Percentiles rank a stretch among this genome's conserved stretches.
phyloP scores from a whole-genome alignment of 1,139 yeast genomes.

The Blastobotrys indianensis region DNA sequence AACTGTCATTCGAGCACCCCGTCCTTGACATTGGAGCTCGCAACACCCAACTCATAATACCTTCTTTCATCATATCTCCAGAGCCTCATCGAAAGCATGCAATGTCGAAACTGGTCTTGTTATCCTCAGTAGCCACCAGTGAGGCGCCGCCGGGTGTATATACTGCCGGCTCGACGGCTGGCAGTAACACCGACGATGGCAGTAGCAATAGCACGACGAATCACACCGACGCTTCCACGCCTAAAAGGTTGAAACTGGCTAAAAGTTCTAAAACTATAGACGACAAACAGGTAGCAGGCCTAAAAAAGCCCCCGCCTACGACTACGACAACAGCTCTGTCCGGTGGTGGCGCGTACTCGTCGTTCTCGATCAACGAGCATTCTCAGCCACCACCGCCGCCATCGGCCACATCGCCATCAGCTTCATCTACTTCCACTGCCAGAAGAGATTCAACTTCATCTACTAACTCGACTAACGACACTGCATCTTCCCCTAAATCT shows the following conservation, averaged over 20 bases:
- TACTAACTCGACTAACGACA: neutral
- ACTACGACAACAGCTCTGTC: slow-evolving; percentile 3
- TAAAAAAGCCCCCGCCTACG: neutral
- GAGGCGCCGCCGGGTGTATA: slow-evolving; percentile 8
- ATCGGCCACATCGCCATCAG: neutral
- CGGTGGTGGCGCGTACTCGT: slow-evolving; percentile 6
- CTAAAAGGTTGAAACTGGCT: too few relatives aligned
- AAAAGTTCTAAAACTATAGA: too few relatives aligned
- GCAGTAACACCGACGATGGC: neutral
- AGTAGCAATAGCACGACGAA: too few relatives aligned
- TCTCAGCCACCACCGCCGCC: neutral
- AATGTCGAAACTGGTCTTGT: slow-evolving; percentile 24
- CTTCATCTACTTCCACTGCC: neutral
- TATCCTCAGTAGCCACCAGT: slow-evolving; percentile 22
- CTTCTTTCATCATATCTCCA: neutral
- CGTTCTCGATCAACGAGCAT: slow-evolving; percentile 6
- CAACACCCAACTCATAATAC: neutral
- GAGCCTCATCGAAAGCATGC: slow-evolving; percentile 2
- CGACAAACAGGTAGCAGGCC: neutral
- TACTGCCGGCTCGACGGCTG: neutral
- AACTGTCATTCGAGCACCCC: too few relatives aligned
- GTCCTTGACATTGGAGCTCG: too few relatives aligned
- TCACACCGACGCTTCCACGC: too few relatives aligned
- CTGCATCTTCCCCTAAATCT: neutral
- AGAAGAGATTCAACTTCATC: neutral